Conservation (phyloP, 2,329 filamentous ascomycete species). For the Cladosporium colombiae region DNA sequence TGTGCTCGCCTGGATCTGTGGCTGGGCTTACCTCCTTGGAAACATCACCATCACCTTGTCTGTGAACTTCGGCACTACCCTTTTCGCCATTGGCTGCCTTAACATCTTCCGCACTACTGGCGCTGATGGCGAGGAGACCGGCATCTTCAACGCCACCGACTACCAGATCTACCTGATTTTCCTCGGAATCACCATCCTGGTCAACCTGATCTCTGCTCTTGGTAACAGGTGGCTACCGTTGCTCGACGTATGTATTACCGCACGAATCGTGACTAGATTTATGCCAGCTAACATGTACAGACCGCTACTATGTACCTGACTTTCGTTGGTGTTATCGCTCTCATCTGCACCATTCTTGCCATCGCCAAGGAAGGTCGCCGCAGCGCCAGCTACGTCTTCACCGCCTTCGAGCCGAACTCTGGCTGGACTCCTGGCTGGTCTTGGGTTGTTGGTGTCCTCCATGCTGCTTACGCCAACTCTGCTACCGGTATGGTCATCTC, state of each 20-base stretch:
- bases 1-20: conserved; percentile 69
- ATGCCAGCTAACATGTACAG: conserved; percentile 39
- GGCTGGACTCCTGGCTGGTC: conserved; percentile 73
- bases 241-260: conserved; percentile 54
- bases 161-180: conserved; percentile 54
- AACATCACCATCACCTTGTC: conserved; percentile 81
- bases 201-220: conserved; percentile 54
- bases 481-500: conserved; percentile 75
- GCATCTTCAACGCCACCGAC: conserved; percentile 46
- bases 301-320: conserved; percentile 75
- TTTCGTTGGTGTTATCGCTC: conserved; percentile 68
- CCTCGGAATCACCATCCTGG: conserved; percentile 51
- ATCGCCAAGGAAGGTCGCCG: conserved; percentile 69
- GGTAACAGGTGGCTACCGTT: conserved; percentile 57
- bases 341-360: conserved; percentile 62
- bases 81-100: conserved; percentile 57
- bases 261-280: not conserved
- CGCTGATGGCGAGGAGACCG: conserved; percentile 49
- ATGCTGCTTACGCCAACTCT: conserved; percentile 72
- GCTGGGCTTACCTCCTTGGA: conserved; percentile 75
- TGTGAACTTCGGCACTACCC: conserved; percentile 72
- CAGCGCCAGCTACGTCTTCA: conserved; percentile 64
- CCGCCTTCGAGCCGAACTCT: conserved; percentile 66
- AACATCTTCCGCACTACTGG: conserved; percentile 39
- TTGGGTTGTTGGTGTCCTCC: conserved; percentile 70